Percentiles rank a stretch among this genome's conserved stretches.
These are phyloP conservation scores for Hemisphaericaspora xylanilytica DNA, from an alignment of 1,139 yeast genomes.

Conservation along the genomic window DNA sequence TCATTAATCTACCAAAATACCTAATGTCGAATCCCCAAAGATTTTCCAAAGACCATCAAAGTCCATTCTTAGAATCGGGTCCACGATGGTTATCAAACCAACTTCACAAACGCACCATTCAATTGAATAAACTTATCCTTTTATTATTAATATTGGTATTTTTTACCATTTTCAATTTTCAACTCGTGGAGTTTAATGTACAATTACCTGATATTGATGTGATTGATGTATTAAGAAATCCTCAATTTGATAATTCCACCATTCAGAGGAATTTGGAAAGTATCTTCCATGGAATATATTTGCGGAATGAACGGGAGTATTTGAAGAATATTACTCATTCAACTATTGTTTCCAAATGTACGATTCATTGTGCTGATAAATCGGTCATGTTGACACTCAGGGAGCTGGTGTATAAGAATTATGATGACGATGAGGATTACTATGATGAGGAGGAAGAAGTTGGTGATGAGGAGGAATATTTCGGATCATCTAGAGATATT, in stretches of 20 bases:
- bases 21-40: not conserved
- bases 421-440: conserved; percentile 6
- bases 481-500: too few species aligned
- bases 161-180: conserved; percentile 10
- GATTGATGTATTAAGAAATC: conserved; percentile 13
- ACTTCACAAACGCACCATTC: not conserved
- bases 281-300: conserved; percentile 20
- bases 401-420: conserved; percentile 6
- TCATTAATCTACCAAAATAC: too few species aligned
- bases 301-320: conserved; percentile 22
- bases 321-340: conserved; percentile 14
- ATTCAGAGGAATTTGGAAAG: conserved; percentile 10
- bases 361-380: conserved; percentile 12
- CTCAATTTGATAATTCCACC: conserved; percentile 5
- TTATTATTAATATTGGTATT: conserved; percentile 11
- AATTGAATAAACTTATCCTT: conserved; percentile 1
- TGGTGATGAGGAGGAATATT: not conserved
- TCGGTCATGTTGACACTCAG: conserved; percentile 14
- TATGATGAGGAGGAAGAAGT: conserved; percentile 10
- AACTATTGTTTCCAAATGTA: conserved; percentile 22
- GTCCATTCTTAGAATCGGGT: conserved; percentile 2
- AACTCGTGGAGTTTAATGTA: conserved; percentile 7
- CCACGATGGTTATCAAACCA: conserved; percentile 3
- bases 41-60: conserved; percentile 2
- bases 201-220: conserved; percentile 16